Percentiles rank a stretch among this genome's conserved stretches.
phyloP scores from a whole-genome alignment of 2,329 filamentous ascomycete genomes.

The Aaosphaeria arxii region DNA sequence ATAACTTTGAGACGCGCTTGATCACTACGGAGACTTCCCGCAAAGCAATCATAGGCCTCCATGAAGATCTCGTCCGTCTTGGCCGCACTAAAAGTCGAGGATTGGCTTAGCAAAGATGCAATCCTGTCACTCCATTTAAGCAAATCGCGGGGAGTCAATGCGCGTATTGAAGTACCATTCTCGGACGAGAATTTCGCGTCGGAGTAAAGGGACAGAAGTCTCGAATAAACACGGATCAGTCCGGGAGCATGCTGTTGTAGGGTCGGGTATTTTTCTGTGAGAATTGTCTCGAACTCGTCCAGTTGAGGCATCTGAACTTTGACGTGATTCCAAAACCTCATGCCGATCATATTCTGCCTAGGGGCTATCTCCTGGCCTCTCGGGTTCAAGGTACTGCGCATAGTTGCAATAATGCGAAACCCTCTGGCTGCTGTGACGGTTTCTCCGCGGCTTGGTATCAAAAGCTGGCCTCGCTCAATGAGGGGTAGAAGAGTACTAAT shows the following conservation, averaged over 20 bases:
- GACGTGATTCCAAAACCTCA: slow-evolving; percentile 82
- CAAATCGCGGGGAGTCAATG: slow-evolving; percentile 71
- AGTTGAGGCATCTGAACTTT: slow-evolving; percentile 63
- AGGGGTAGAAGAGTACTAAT: slow-evolving; percentile 89
- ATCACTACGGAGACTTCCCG: slow-evolving; percentile 70
- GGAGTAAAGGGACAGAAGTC: slow-evolving; percentile 39
- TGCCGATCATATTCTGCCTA: slow-evolving; percentile 68
- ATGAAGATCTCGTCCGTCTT: slow-evolving; percentile 87
- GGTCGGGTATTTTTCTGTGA: slow-evolving; percentile 67
- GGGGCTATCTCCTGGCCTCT: slow-evolving; percentile 70
- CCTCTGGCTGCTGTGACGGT: slow-evolving; percentile 76
- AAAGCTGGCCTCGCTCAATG: slow-evolving; percentile 85
- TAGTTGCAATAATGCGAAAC: slow-evolving; percentile 89
- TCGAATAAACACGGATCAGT: slow-evolving; percentile 57
- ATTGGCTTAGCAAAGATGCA: slow-evolving; percentile 59
- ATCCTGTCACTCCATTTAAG: slow-evolving; percentile 88
- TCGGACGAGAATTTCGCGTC: slow-evolving; percentile 48
- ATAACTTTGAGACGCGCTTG: slow-evolving; percentile 60
- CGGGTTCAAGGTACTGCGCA: slow-evolving; percentile 66
- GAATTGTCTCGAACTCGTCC: slow-evolving; percentile 71
- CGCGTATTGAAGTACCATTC: slow-evolving; percentile 57
- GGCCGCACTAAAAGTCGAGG: slow-evolving; percentile 62
- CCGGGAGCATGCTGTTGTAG: slow-evolving; percentile 57
- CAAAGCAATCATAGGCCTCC: slow-evolving; percentile 90
- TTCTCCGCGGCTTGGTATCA: slow-evolving; percentile 87